phyloP scores from a whole-genome alignment of 2,329 filamentous ascomycete species.

The Talaromyces sp. region DNA sequence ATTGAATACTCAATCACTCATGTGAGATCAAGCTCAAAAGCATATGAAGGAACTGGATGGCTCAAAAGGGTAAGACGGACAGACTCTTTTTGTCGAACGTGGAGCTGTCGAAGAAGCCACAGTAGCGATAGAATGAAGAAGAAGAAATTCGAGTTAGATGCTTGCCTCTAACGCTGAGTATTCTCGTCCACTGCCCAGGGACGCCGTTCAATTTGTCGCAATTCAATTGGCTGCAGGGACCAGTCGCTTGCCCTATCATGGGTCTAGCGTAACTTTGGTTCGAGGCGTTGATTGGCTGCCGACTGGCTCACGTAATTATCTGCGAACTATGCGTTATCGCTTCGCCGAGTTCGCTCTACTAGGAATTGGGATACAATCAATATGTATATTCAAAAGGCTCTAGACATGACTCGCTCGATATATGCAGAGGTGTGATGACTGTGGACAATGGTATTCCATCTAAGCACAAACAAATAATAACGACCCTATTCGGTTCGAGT shows the following conservation, averaged over 20 bases:
- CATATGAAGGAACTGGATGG: neutral
- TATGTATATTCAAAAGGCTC: neutral
- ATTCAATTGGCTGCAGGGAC: neutral
- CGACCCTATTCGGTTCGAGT: conserved; percentile 25
- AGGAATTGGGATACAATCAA: neutral
- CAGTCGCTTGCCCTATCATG: neutral
- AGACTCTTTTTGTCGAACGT: neutral
- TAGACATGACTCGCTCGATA: conserved; percentile 4
- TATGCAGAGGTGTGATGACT: conserved; percentile 2
- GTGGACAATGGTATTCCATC: neutral
- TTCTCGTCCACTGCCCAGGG: neutral
- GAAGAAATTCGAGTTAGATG: conserved; percentile 7
- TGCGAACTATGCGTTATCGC: conserved; percentile 1
- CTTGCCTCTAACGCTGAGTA: neutral
- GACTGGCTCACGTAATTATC: neutral
- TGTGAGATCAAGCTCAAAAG: conserved; percentile 6
- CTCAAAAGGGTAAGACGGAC: neutral
- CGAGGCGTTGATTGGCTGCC: neutral
- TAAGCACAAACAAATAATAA: conserved; percentile 22
- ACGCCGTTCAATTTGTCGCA: neutral
- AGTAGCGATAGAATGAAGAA: conserved; percentile 13
- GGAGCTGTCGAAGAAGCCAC: conserved; percentile 16
- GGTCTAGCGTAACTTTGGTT: neutral
- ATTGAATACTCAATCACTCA: conserved; percentile 12
- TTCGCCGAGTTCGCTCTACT: neutral